These are phyloP conservation scores for Fusarium lyarnte DNA, from an alignment of 2,329 filamentous ascomycete genomes.

Conservation along the genomic window DNA sequence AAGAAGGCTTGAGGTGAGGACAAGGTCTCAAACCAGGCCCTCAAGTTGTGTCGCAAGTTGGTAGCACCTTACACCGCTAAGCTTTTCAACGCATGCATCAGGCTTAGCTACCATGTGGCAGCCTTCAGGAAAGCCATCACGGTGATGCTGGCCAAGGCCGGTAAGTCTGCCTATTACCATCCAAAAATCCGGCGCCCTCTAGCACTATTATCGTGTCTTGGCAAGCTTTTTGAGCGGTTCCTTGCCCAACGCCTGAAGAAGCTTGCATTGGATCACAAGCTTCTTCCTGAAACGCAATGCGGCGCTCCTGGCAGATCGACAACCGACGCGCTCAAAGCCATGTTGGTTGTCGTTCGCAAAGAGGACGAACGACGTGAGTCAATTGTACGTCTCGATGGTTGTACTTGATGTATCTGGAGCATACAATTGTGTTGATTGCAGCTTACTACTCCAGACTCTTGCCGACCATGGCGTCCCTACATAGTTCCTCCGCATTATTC, in stretches of 20 bases:
- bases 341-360: background rate
- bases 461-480: background rate
- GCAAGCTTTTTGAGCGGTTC: constrained; percentile 4
- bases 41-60: background rate
- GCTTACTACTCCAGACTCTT: background rate
- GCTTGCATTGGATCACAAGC: background rate
- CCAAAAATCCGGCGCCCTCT: constrained; percentile 6
- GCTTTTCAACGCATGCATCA: background rate
- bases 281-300: constrained; percentile 5
- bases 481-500: background rate
- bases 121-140: background rate
- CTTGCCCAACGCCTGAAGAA: background rate
- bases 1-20: constrained; percentile 1
- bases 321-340: background rate
- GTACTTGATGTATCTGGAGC: constrained; percentile 13
- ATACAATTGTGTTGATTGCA: background rate
- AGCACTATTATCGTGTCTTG: background rate
- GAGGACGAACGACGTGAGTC: background rate
- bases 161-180: background rate
- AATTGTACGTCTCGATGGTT: background rate
- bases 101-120: background rate
- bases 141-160: background rate
- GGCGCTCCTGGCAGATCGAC: constrained; percentile 1
- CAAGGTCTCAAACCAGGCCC: constrained; percentile 5
- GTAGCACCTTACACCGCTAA: background rate